phyloP scores from a whole-genome alignment of 371 early-diverging fungal species.

The Cokeromyces recurvatus region DNA sequence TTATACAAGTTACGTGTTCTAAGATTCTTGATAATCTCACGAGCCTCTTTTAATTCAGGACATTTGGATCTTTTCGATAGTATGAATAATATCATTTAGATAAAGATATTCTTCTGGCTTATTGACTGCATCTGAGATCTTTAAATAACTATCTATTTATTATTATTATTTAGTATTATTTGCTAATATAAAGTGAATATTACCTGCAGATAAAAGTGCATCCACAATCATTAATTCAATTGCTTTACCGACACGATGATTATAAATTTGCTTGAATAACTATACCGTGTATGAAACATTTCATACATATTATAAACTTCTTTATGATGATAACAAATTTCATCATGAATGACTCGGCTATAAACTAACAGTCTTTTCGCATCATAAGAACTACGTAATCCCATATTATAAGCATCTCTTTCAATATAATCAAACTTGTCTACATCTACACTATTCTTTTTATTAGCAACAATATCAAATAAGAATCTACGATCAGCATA shows the following conservation, averaged over 20 bases:
- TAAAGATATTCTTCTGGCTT: constrained; percentile 67
- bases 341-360: constrained; percentile 81
- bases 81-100: constrained; percentile 85
- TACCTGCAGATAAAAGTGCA: constrained; percentile 74
- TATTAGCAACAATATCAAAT: constrained; percentile 96
- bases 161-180: neutral
- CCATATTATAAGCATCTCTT: constrained; percentile 86
- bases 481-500: constrained; percentile 58
- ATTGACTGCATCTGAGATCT: constrained; percentile 68
- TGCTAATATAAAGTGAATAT: neutral
- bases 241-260: constrained; percentile 77
- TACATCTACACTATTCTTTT: constrained; percentile 90
- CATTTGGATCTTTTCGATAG: constrained; percentile 70
- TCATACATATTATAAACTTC: constrained; percentile 79
- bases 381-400: constrained; percentile 79
- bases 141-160: constrained; percentile 53
- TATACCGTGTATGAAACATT: constrained; percentile 90
- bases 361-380: constrained; percentile 74
- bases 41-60: constrained; percentile 59
- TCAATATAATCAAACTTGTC: constrained; percentile 97
- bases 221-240: constrained; percentile 90
- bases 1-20: constrained; percentile 79
- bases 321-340: constrained; percentile 86
- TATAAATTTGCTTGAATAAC: constrained; percentile 91
- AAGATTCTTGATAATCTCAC: constrained; percentile 68